A percentile compares a stretch with the other conserved stretches of the same genome.
Conservation (phyloP, 176 grass and related monocot genomes). For the Eragrostis nindensis region DNA sequence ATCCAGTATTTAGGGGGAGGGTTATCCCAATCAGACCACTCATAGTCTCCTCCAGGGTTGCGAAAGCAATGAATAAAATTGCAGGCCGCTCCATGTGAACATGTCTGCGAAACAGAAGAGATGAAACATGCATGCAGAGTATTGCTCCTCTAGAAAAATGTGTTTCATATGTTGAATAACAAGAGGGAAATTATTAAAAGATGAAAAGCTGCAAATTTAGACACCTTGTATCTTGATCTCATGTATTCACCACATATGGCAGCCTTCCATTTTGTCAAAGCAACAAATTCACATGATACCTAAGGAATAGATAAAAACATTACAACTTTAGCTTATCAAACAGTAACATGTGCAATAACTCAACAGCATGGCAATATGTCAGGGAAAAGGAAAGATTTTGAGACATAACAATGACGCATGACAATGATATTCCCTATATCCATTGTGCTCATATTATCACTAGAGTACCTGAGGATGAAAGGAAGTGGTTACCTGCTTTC, state of each 20-base stretch:
- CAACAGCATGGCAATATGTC: not conserved
- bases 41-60: conserved; percentile 96
- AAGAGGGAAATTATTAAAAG: conserved; percentile 2
- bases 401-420: conserved; percentile 19
- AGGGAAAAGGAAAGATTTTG: not conserved
- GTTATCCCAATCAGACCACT: conserved; percentile 98
- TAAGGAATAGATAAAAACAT: conserved; percentile 36
- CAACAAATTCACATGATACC: conserved; percentile 89
- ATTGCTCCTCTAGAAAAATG: conserved; percentile 26
- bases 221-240: conserved; percentile 97
- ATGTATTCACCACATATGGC: conserved; percentile 98
- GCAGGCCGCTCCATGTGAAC: conserved; percentile 79
- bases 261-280: conserved; percentile 90
- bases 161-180: conserved; percentile 22
- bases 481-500: conserved; percentile 69
- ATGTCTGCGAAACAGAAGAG: conserved; percentile 71
- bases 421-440: not conserved
- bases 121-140: not conserved
- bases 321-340: conserved; percentile 35
- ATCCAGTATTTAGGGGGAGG: conserved; percentile 84
- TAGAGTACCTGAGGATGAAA: conserved; percentile 6
- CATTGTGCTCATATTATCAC: not conserved
- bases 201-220: conserved; percentile 13
- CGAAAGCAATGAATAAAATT: conserved; percentile 97
- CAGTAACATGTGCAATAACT: conserved; percentile 5